These are phyloP conservation scores for Tuber microsphaerosporum DNA, from an alignment of 495 filamentous ascomycete species.

Conservation along the genomic window DNA sequence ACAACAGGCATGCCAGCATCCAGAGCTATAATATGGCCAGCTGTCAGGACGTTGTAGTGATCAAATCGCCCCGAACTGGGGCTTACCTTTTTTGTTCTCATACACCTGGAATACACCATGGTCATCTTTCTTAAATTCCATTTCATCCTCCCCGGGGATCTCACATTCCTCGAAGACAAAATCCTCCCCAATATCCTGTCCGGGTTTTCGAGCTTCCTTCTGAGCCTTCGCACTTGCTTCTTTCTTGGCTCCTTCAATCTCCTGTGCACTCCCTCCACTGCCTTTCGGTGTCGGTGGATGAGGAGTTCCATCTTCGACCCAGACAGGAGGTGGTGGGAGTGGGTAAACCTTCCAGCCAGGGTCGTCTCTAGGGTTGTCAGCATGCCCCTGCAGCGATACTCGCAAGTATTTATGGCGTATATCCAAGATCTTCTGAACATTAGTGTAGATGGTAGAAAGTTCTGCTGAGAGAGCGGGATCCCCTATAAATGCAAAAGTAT, in stretches of 20 bases:
- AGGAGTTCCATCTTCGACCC: conserved; percentile 56
- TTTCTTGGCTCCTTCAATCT: conserved; percentile 20
- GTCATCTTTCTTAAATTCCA: conserved; percentile 68
- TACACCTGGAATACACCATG: conserved; percentile 89
- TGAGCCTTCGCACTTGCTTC: conserved; percentile 20
- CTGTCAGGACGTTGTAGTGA: conserved; percentile 9
- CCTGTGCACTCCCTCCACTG: conserved; percentile 14
- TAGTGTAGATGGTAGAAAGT: conserved; percentile 73
- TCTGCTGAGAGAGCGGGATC: conserved; percentile 72
- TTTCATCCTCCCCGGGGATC: conserved; percentile 60
- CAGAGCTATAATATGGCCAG: conserved; percentile 48
- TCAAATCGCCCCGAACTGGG: not conserved
- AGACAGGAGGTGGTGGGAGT: conserved; percentile 78
- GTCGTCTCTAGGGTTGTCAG: conserved; percentile 80
- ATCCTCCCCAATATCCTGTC: conserved; percentile 83
- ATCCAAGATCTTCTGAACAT: conserved; percentile 74
- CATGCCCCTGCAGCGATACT: conserved; percentile 71
- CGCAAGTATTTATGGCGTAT: conserved; percentile 82
- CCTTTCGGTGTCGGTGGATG: conserved; percentile 27
- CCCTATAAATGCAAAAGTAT: conserved; percentile 40
- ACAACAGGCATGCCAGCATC: conserved; percentile 61
- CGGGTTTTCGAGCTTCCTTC: conserved; percentile 65
- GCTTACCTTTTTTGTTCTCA: conserved; percentile 48
- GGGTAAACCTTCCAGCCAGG: conserved; percentile 84
- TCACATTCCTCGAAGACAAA: conserved; percentile 76